These are phyloP conservation scores for Populus euphratica DNA, from an alignment of 345 rosid genomes.

Conservation along the genomic window DNA sequence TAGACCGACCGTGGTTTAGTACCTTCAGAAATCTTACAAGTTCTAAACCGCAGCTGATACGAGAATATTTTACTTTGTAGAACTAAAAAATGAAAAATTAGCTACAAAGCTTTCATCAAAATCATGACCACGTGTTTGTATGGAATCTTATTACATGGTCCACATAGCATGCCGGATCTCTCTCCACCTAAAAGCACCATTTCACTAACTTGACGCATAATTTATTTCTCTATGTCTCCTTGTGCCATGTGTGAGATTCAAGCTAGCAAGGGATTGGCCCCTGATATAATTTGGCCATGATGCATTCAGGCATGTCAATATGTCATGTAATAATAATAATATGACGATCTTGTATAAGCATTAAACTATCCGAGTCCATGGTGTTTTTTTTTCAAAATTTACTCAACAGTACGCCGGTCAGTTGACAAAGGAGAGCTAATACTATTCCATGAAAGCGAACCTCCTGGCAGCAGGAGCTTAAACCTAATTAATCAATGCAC, in stretches of 20 bases:
- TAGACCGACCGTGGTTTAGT: too few relatives aligned
- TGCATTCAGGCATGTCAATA: background rate
- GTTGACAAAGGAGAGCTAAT: background rate
- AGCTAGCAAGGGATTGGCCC: background rate
- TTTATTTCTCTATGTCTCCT: background rate
- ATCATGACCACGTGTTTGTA: constrained; percentile 29
- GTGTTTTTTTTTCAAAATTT: background rate
- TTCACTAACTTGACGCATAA: constrained; percentile 1
- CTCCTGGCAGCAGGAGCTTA: background rate
- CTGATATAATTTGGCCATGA: background rate
- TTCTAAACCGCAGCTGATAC: too few relatives aligned
- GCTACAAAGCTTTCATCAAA: background rate
- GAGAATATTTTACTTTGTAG: too few relatives aligned
- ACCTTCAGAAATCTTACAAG: too few relatives aligned
- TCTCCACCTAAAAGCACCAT: constrained; percentile 26
- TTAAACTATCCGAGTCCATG: too few relatives aligned
- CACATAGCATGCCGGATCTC: constrained; percentile 17
- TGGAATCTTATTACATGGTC: constrained; percentile 18
- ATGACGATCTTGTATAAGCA: too few relatives aligned
- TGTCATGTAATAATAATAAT: background rate
- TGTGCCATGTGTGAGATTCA: background rate
- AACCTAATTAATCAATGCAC: background rate
- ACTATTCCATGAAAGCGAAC: background rate
- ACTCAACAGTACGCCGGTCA: background rate
- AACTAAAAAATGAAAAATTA: too few relatives aligned